A percentile compares a stretch with the other conserved stretches of the same genome.
Conservation (phyloP, 2,329 filamentous ascomycete species). For the Ploettnerulaceae sp. region DNA sequence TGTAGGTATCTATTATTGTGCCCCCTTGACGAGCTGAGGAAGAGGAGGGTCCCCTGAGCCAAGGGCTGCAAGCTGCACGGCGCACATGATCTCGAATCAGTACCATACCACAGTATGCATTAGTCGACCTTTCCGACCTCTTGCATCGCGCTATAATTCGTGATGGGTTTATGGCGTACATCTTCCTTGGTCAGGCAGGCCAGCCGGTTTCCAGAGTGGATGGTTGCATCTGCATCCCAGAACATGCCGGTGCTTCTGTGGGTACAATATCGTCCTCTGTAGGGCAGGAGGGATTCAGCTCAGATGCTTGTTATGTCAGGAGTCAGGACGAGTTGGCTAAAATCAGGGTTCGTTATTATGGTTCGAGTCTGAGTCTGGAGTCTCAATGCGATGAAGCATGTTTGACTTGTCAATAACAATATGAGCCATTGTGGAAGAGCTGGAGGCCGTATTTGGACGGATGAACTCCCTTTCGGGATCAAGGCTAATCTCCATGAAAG, state of each 20-base stretch:
- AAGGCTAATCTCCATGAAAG: too few relatives aligned
- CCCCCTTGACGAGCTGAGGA: constrained; percentile 9
- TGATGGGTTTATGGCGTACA: neutral
- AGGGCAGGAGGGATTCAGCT: neutral
- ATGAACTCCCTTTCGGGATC: too few relatives aligned
- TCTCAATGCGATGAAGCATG: too few relatives aligned
- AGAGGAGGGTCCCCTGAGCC: constrained; percentile 6
- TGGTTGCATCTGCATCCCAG: neutral
- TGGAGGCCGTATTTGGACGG: too few relatives aligned
- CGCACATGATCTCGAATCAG: constrained; percentile 7
- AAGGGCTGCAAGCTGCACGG: neutral
- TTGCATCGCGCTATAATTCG: neutral
- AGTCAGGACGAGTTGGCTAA: neutral
- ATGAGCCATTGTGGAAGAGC: too few relatives aligned
- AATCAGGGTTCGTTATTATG: constrained; percentile 1
- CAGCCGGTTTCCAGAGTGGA: neutral
- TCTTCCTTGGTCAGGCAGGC: neutral
- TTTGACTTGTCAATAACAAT: too few relatives aligned
- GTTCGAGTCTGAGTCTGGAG: too few relatives aligned
- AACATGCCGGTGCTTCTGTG: neutral
- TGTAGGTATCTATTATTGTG: too few relatives aligned
- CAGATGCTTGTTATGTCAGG: too few relatives aligned
- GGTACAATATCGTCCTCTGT: neutral
- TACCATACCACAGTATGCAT: neutral
- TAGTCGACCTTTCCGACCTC: neutral